These are phyloP conservation scores for Syzygium grande DNA, from an alignment of 345 rosid species.

Conservation along the genomic window DNA sequence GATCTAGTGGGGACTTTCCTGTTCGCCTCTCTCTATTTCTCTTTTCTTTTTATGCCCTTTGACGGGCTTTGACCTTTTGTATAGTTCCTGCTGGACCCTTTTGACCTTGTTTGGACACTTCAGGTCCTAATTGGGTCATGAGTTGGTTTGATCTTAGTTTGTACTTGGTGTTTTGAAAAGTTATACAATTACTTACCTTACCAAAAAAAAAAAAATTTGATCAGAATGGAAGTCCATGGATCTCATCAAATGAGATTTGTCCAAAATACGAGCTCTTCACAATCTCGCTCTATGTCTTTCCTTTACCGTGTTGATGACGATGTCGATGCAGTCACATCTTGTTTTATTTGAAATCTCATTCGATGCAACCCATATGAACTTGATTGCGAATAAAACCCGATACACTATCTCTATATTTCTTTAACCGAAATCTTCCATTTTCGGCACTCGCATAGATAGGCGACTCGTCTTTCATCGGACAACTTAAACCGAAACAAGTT, in stretches of 20 bases:
- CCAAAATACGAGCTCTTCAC: neutral
- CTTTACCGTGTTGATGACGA: neutral
- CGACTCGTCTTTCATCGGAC: neutral
- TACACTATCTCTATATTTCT: no score
- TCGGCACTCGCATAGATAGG: neutral
- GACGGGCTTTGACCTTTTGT: no score
- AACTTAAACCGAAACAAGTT: accelerated
- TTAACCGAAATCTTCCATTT: neutral
- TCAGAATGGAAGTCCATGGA: neutral
- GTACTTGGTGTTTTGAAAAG: no score
- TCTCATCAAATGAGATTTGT: neutral
- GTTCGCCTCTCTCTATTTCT: no score
- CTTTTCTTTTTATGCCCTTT: no score
- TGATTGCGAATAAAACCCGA: neutral
- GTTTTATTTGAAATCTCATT: neutral
- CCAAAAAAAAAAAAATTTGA: no score
- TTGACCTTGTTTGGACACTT: no score
- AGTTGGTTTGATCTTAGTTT: no score
- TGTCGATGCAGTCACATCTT: neutral
- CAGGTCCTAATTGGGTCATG: no score
- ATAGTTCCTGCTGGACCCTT: no score
- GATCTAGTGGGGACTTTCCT: no score
- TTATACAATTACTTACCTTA: no score
- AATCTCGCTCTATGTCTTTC: neutral
- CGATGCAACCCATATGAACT: accelerated